Evolutionary conservation across 805 yeast genomes (phyloP).

Genomic region (Nakazawaea ernobii): DNA sequence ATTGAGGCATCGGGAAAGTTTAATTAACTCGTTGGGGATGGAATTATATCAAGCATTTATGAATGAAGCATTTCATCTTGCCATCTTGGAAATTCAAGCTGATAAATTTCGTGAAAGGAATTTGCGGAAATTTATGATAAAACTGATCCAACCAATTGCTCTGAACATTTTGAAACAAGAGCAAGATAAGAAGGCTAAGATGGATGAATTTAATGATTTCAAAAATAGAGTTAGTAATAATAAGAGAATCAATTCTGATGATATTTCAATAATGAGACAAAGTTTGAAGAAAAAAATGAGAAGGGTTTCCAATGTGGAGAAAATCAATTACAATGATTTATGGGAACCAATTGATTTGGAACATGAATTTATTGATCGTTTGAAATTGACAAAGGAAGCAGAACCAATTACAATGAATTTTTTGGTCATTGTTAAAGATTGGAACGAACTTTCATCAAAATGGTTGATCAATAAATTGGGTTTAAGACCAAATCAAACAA

Average conservation of each 20-base stretch:
- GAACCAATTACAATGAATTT: constrained; percentile 22
- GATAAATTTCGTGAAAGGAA: constrained; percentile 26
- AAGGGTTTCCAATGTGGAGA: constrained; percentile 13
- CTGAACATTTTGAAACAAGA: constrained; percentile 16
- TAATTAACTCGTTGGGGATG: constrained; percentile 34
- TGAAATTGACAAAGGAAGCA: constrained; percentile 19
- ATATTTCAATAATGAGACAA: constrained; percentile 19
- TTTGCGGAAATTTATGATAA: constrained; percentile 27
- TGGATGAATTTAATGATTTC: constrained; percentile 29
- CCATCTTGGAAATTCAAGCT: constrained; percentile 40
- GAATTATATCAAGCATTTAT: constrained; percentile 59
- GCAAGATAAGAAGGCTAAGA: constrained; percentile 29
- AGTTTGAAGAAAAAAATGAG: constrained; percentile 8
- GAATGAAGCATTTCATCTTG: constrained; percentile 45
- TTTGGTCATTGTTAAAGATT: constrained; percentile 40
- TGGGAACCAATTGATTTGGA: constrained; percentile 40
- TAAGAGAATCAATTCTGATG: constrained; percentile 22
- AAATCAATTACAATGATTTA: constrained; percentile 19
- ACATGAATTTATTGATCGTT: constrained; percentile 34
- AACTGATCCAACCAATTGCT: constrained; percentile 26
- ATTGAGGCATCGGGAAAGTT: constrained; percentile 16
- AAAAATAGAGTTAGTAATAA: constrained; percentile 12
- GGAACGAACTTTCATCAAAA: constrained; percentile 37
- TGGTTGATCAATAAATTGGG: constrained; percentile 45
- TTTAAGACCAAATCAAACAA: constrained; percentile 27